Evolutionary conservation across 202 grass and related monocot species (phyloP).

Genomic region (Zizania palustris): DNA sequence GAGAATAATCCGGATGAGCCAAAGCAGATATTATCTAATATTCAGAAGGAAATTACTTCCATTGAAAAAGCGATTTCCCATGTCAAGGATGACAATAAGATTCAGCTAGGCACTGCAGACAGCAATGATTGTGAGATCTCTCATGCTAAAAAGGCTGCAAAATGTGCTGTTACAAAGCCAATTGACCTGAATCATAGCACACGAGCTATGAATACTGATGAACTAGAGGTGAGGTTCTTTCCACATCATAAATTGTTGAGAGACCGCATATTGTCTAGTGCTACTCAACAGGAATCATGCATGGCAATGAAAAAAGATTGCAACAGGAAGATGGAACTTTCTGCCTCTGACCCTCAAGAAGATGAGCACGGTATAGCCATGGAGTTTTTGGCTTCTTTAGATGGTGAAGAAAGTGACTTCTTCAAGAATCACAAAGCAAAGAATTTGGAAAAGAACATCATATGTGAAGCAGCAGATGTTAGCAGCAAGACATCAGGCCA

Average conservation of each 20-base stretch:
- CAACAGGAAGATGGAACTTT: slow-evolving; percentile 30
- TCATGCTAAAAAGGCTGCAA: slow-evolving; percentile 26
- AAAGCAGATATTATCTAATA: slow-evolving; percentile 91
- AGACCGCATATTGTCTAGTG: slow-evolving; percentile 44
- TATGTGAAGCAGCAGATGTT: slow-evolving; percentile 50
- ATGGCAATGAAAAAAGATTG: slow-evolving; percentile 1
- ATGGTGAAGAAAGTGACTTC: slow-evolving; percentile 55
- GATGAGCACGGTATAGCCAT: slow-evolving; percentile 70
- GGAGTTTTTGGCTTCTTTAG: slow-evolving; percentile 85
- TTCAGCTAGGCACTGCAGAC: slow-evolving; percentile 51
- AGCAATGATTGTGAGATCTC: slow-evolving; percentile 44
- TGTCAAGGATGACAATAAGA: slow-evolving; percentile 55
- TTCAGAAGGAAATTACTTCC: slow-evolving; percentile 77
- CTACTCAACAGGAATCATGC: slow-evolving; percentile 40
- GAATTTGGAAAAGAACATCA: slow-evolving; percentile 43
- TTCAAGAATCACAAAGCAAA: slow-evolving; percentile 46
- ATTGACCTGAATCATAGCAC: slow-evolving; percentile 36
- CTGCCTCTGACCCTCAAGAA: slow-evolving; percentile 2
- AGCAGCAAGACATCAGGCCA: slow-evolving; percentile 51
- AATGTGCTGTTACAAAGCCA: slow-evolving; percentile 35
- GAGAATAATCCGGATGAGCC: slow-evolving; percentile 78
- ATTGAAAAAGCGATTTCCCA: slow-evolving; percentile 90
- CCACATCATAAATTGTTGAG: slow-evolving; percentile 89
- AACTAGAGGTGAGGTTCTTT: slow-evolving; percentile 86
- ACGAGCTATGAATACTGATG: slow-evolving; percentile 70